phyloP scores from a whole-genome alignment of 345 rosid genomes.

The Lepidium africanum region DNA sequence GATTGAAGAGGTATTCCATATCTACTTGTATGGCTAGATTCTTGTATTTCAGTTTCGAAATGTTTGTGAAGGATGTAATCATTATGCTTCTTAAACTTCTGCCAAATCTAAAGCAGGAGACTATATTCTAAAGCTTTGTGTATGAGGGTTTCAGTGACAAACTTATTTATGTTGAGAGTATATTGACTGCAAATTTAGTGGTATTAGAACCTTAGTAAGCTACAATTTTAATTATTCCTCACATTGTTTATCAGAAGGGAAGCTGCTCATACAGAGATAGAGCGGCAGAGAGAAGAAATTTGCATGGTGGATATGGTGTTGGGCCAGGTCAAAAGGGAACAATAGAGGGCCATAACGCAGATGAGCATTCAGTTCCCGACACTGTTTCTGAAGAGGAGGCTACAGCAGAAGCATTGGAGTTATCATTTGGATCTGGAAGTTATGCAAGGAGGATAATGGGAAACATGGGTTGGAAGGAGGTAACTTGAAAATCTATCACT shows the following conservation, averaged over 20 bases:
- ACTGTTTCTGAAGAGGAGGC: slow-evolving; percentile 42
- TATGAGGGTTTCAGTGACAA: neutral
- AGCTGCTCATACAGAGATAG: slow-evolving; percentile 63
- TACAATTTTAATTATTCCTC: neutral
- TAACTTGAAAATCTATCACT: slow-evolving; percentile 10
- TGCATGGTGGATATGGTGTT: slow-evolving; percentile 72
- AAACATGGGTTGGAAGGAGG: slow-evolving; percentile 95
- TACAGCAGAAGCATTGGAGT: slow-evolving; percentile 58
- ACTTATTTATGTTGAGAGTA: neutral
- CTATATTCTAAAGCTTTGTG: neutral
- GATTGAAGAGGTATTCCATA: slow-evolving; percentile 49
- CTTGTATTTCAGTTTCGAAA: neutral
- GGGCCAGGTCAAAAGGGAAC: slow-evolving; percentile 81
- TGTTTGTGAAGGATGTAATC: neutral
- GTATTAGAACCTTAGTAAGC: neutral
- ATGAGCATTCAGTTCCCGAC: slow-evolving; percentile 15
- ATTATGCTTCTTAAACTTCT: neutral
- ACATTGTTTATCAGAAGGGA: slow-evolving; percentile 29
- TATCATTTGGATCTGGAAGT: slow-evolving; percentile 71
- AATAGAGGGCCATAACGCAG: neutral
- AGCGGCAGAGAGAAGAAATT: slow-evolving; percentile 83
- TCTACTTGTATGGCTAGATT: neutral
- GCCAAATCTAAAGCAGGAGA: neutral
- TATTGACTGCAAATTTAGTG: neutral
- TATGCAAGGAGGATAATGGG: slow-evolving; percentile 72